phyloP scores from a whole-genome alignment of 352 stramenopile species.

The Phytopythium chamaehyphon region DNA sequence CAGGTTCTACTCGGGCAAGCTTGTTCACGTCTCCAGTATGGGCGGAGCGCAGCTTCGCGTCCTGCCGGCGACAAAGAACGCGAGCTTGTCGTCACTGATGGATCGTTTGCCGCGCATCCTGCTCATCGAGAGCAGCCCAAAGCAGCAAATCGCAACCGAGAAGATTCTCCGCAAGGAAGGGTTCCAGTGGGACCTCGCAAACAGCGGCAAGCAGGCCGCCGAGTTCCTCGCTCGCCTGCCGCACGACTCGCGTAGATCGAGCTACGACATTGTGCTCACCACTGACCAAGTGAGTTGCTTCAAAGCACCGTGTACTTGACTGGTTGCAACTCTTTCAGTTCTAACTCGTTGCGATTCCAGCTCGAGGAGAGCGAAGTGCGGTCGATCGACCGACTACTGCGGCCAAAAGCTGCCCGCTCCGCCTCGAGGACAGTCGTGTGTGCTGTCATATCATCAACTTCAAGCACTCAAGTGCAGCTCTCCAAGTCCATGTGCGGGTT shows the following conservation, averaged over 20 bases:
- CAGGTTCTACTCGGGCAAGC: conserved; percentile 58
- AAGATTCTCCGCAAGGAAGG: conserved; percentile 55
- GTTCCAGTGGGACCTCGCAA: conserved; percentile 68
- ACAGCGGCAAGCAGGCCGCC: conserved; percentile 51
- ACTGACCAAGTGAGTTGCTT: conserved; percentile 40
- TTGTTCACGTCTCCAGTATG: conserved; percentile 61
- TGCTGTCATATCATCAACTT: conserved; percentile 41
- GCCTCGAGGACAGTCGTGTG: conserved; percentile 30
- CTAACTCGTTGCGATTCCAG: conserved; percentile 12
- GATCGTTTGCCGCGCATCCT: conserved; percentile 58
- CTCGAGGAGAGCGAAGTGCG: conserved; percentile 46
- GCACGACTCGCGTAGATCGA: conserved; percentile 6
- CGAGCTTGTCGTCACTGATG: conserved; percentile 46
- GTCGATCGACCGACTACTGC: conserved; percentile 44
- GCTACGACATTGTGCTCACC: conserved; percentile 55
- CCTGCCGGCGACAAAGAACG: conserved; percentile 52
- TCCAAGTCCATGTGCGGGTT: conserved; percentile 42
- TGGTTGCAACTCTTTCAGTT: too few species aligned
- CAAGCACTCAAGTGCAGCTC: conserved; percentile 33
- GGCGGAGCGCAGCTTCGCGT: conserved; percentile 49
- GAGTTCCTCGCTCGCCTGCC: conserved; percentile 33
- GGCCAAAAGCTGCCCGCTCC: conserved; percentile 23
- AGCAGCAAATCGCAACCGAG: conserved; percentile 56
- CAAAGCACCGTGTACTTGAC: too few species aligned
- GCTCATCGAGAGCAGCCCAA: conserved; percentile 48